Conservation (phyloP, 164 flowering plant genomes). For the Vitis rupestris region DNA sequence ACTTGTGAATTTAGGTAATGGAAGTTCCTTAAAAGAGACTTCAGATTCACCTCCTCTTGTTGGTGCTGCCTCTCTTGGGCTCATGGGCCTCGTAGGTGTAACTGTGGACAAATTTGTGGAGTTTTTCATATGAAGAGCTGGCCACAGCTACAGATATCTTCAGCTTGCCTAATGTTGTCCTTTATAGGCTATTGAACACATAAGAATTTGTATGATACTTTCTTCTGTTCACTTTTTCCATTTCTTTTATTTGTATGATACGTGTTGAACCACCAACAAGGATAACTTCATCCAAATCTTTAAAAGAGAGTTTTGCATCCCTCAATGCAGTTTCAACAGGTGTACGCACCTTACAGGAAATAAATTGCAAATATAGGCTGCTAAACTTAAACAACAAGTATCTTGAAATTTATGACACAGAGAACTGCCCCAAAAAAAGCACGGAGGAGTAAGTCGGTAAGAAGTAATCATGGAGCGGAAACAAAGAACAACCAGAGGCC, state of each 20-base stretch:
- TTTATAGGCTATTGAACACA: too few species aligned
- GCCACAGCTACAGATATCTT: constrained; percentile 37
- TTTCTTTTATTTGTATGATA: constrained; percentile 16
- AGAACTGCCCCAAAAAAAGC: too few species aligned
- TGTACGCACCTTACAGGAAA: constrained; percentile 43
- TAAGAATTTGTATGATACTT: too few species aligned
- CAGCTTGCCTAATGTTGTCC: constrained; percentile 7
- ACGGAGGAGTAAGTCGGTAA: too few species aligned
- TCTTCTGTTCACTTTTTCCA: too few species aligned
- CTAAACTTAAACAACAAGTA: too few species aligned
- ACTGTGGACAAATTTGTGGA: constrained; percentile 38
- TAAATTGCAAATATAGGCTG: background rate
- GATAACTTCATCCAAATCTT: constrained; percentile 76
- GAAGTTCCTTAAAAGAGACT: background rate
- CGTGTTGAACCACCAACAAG: constrained; percentile 89
- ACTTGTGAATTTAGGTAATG: background rate
- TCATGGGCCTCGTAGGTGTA: constrained; percentile 10
- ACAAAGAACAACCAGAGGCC: too few species aligned
- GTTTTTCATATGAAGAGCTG: constrained; percentile 33
- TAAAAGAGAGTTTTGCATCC: constrained; percentile 76
- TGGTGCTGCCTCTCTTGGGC: constrained; percentile 6
- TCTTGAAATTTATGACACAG: too few species aligned
- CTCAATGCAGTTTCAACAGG: constrained; percentile 68
- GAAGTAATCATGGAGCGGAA: too few species aligned
- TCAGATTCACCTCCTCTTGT: background rate